Evolutionary conservation across 345 rosid genomes (phyloP).

Genomic region (Acer campestre): DNA sequence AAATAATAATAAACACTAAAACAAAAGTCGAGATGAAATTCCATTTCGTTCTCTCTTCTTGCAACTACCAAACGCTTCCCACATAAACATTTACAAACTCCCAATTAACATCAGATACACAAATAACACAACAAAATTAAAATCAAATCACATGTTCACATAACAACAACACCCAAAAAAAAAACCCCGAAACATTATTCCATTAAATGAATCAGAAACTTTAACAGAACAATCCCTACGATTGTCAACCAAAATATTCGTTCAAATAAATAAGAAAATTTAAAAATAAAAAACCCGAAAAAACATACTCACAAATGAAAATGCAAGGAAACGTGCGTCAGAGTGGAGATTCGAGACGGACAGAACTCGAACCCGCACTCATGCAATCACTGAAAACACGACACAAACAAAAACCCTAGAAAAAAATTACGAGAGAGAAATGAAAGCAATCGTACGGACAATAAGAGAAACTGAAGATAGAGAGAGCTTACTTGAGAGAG

Average conservation of each 20-base stretch:
- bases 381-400: background rate
- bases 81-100: background rate
- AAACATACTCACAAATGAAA: background rate
- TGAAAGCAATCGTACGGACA: background rate
- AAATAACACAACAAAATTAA: background rate
- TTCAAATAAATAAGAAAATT: no score
- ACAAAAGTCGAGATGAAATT: background rate
- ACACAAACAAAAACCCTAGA: background rate
- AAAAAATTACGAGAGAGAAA: background rate
- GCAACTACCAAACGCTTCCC: background rate
- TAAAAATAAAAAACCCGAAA: background rate
- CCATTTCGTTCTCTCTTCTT: background rate
- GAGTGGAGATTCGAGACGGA: background rate
- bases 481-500: background rate
- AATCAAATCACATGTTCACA: background rate
- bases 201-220: background rate
- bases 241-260: background rate
- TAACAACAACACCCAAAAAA: background rate
- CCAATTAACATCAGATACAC: background rate
- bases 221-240: background rate
- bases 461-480: background rate
- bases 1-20: background rate
- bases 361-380: background rate
- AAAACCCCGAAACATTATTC: background rate
- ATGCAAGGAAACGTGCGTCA: background rate